phyloP scores from a whole-genome alignment of 2,329 filamentous ascomycete species.

The Penicillium hesseltinei region DNA sequence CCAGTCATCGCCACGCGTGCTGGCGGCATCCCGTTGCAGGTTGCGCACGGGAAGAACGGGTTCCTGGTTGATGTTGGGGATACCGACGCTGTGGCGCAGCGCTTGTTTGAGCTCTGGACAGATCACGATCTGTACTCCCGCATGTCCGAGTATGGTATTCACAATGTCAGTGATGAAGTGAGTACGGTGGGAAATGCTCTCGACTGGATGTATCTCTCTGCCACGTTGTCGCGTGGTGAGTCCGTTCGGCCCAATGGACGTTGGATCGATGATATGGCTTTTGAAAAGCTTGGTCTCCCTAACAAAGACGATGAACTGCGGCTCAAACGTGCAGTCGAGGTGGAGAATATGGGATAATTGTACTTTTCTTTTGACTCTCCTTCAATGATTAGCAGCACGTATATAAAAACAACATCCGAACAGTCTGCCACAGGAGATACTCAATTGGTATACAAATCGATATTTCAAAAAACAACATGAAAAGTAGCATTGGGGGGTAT shows the following conservation, averaged over 20 bases:
- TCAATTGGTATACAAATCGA: neutral
- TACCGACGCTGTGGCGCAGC: conserved; percentile 64
- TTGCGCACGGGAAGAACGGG: conserved; percentile 68
- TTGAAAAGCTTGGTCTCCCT: conserved; percentile 60
- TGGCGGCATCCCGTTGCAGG: conserved; percentile 78
- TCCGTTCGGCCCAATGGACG: conserved; percentile 57
- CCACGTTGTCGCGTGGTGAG: conserved; percentile 60
- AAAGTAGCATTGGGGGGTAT: conserved; percentile 18
- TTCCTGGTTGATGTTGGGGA: conserved; percentile 73
- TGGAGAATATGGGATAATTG: conserved; percentile 26
- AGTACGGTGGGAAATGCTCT: conserved; percentile 77
- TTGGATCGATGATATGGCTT: conserved; percentile 74
- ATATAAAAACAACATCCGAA: neutral
- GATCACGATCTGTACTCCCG: conserved; percentile 62
- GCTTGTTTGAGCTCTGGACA: conserved; percentile 65
- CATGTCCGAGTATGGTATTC: conserved; percentile 64
- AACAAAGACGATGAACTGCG: conserved; percentile 61
- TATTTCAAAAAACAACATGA: neutral
- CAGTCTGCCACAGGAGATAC: neutral
- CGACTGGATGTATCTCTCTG: conserved; percentile 74
- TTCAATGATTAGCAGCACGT: neutral
- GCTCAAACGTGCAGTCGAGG: conserved; percentile 44
- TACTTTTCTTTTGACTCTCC: neutral
- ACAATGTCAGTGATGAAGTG: conserved; percentile 75
- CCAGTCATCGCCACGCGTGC: conserved; percentile 73